Conservation (phyloP, 257 asterid species). For the Gentiana macrophylla region DNA sequence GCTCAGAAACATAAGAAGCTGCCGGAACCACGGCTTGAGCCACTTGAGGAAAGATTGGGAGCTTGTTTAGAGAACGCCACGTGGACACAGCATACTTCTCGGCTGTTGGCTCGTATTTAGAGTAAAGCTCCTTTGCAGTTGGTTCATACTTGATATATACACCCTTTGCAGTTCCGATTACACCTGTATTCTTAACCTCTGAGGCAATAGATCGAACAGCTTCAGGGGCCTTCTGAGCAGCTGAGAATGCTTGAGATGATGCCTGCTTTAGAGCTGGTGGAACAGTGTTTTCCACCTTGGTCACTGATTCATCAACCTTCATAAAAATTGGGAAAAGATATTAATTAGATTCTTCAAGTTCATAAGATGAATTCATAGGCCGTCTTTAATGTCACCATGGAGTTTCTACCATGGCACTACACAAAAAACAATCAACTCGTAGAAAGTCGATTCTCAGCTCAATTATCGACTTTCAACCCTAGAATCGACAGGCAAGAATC, state of each 20-base stretch:
- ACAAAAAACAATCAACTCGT: no score
- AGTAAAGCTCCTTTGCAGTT: conserved; percentile 30
- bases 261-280: conserved; percentile 38
- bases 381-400: no score
- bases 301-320: conserved; percentile 43
- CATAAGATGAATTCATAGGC: no score
- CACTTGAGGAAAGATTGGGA: conserved; percentile 53
- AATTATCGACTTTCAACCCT: no score
- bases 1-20: conserved; percentile 71
- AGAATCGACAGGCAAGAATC: no score
- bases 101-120: conserved; percentile 50
- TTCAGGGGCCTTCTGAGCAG: conserved; percentile 41
- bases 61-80: conserved; percentile 53
- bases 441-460: no score
- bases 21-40: conserved; percentile 67
- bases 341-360: not conserved
- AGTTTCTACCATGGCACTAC: no score
- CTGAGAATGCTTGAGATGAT: conserved; percentile 20
- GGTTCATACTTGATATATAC: conserved; percentile 39
- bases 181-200: conserved; percentile 46
- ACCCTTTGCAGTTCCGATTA: conserved; percentile 27
- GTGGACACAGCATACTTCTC: conserved; percentile 48
- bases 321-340: not conserved
- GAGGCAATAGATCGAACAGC: conserved; percentile 43
- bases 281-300: conserved; percentile 39